Evolutionary conservation across 768 basidiomycete genomes (phyloP).

Genomic region (Auriculariales sp.): DNA sequence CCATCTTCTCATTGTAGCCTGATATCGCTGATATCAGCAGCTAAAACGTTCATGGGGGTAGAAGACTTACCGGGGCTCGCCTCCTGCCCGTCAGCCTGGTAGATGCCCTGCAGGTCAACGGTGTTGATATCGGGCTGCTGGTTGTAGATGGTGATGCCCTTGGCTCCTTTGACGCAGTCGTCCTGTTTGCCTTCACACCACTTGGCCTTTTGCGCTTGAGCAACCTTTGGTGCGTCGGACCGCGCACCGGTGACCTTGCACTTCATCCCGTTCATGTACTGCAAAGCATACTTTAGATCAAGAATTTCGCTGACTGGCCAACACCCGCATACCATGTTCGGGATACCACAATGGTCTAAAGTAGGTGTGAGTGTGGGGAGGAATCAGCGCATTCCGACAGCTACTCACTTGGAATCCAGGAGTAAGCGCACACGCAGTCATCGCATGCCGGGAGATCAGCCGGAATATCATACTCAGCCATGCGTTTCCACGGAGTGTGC

Average conservation of each 20-base stretch:
- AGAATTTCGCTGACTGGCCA: neutral
- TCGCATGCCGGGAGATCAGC: conserved; percentile 4
- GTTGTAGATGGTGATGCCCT: conserved; percentile 1
- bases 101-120: neutral
- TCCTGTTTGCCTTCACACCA: conserved; percentile 2
- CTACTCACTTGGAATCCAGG: neutral
- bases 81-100: neutral
- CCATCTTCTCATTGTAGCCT: conserved; percentile 4
- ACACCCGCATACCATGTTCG: conserved; percentile 4
- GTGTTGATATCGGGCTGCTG: conserved; percentile 1
- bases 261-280: neutral
- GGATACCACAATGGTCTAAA: neutral
- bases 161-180: conserved; percentile 1
- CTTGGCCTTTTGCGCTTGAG: neutral
- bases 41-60: neutral
- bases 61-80: conserved; percentile 1
- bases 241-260: neutral
- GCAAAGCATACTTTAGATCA: no score
- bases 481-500: conserved; percentile 4
- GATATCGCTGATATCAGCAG: neutral
- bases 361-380: neutral
- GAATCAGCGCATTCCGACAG: neutral
- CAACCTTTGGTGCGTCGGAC: neutral
- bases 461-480: conserved; percentile 2
- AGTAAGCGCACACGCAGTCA: conserved; percentile 4